Evolutionary conservation across 768 basidiomycete genomes (phyloP), one percentile per base, ranked within the genome.

Genomic region (Lentinus brumalis): DNA sequence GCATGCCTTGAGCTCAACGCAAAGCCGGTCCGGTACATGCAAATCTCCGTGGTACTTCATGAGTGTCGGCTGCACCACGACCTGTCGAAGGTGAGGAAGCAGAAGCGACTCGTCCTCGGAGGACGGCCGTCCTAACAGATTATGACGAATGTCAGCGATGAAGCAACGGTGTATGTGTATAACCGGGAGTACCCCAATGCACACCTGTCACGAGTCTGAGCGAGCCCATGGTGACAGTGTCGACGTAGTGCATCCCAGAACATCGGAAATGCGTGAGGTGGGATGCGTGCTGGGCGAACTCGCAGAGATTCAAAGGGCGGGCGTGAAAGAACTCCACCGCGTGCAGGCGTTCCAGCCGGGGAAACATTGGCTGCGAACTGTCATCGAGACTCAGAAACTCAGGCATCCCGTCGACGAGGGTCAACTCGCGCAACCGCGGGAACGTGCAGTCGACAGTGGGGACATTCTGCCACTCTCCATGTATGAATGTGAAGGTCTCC

Each of bases 351-450:
- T 39, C 35, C 5, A 51, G 50, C 35, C 29, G 14, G 30, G 50
- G 50, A 31, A 35, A 51, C 50, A 51, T 14, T 15, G 50, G 50
- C 21, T 26, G 18, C 30, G 29, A 4, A 6, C 12, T 30, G 21
- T 35, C 50, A 10, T 51, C 35, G 35, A 51, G 16, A 8, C 50
- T 29, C 10, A 39, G 9, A 16, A 51, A 51, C 35, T 51, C 35
- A 4, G 50, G 50, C 29, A 9, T 9, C 12, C n/a, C 29, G 31
- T 39, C 50, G 50, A 51, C n/a, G 12, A 51, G 31, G 9, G 30
- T 51, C 29, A 51, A 30, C 50, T 51, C 50, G 30, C 35, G 50
- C 16, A 51, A 30, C n/a, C 50, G 50, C 50, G 50, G 50, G 50
- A 51, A 51, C 7, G 31, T 10, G 31, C 29, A 31, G 11, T 35